Evolutionary conservation across 2,329 filamentous ascomycete species (phyloP).

Genomic region (Metarhizium sp.): DNA sequence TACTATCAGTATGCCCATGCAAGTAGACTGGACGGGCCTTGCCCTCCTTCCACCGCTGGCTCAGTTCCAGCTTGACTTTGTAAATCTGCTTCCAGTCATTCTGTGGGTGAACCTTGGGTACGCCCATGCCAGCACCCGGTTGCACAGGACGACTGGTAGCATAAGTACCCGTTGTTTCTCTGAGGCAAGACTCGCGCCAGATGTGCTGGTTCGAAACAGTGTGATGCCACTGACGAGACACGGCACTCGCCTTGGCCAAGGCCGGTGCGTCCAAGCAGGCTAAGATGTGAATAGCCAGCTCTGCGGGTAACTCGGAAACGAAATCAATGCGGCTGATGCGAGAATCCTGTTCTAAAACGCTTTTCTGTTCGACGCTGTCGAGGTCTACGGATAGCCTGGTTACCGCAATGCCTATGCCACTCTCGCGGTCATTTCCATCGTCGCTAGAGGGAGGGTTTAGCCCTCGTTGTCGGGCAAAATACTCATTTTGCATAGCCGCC

Average conservation of each 20-base stretch:
- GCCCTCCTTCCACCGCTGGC: slow-evolving; percentile 69
- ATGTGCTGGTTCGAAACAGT: slow-evolving; percentile 45
- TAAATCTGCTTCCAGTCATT: slow-evolving; percentile 87
- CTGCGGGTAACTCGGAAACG: slow-evolving; percentile 42
- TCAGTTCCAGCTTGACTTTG: slow-evolving; percentile 63
- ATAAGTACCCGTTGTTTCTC: slow-evolving; percentile 51
- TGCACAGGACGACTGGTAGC: slow-evolving; percentile 44
- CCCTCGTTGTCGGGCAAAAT: slow-evolving; percentile 30
- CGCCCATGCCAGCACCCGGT: slow-evolving; percentile 46
- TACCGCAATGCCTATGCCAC: slow-evolving; percentile 53
- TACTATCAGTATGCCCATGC: slow-evolving; percentile 88
- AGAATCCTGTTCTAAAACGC: slow-evolving; percentile 22
- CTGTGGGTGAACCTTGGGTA: slow-evolving; percentile 44
- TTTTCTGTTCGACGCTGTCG: slow-evolving; percentile 24
- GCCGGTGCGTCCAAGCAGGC: slow-evolving; percentile 44
- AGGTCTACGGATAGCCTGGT: slow-evolving; percentile 31
- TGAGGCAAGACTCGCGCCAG: slow-evolving; percentile 54
- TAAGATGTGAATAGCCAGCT: slow-evolving; percentile 51
- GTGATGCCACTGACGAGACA: slow-evolving; percentile 41
- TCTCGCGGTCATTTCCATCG: slow-evolving; percentile 49
- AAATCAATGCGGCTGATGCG: slow-evolving; percentile 49
- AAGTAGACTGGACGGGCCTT: slow-evolving; percentile 78
- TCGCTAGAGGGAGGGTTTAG: slow-evolving; percentile 30
- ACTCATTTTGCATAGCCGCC: slow-evolving; percentile 49
- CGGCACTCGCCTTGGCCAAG: slow-evolving; percentile 37